Conservation (phyloP, 2,329 filamentous ascomycete genomes). For the Geoglossum cookeanum region DNA sequence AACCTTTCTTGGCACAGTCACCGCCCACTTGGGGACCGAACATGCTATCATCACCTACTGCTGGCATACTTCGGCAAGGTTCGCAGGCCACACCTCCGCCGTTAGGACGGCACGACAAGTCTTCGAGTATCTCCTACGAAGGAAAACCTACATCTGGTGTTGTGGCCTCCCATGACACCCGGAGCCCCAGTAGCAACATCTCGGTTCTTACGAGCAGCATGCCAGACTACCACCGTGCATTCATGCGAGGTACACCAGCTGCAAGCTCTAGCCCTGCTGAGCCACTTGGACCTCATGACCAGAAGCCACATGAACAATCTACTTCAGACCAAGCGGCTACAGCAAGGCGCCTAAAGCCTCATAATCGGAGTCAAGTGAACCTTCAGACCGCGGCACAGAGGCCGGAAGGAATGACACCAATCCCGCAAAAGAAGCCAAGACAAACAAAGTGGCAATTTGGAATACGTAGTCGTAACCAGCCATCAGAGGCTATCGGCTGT, state of each 20-base stretch:
- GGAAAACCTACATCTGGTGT: background rate
- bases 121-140: background rate
- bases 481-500: slow-evolving; percentile 82
- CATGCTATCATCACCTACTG: slow-evolving; percentile 14
- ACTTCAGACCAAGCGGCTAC: slow-evolving; percentile 66
- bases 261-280: slow-evolving; percentile 29
- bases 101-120: slow-evolving; percentile 14
- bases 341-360: slow-evolving; percentile 64
- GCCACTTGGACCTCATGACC: slow-evolving; percentile 26
- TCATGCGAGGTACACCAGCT: slow-evolving; percentile 53
- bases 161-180: slow-evolving; percentile 12
- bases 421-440: slow-evolving; percentile 50
- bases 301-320: slow-evolving; percentile 27
- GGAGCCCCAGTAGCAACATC: slow-evolving; percentile 49
- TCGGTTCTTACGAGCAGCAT: slow-evolving; percentile 82
- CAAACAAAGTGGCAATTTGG: slow-evolving; percentile 95
- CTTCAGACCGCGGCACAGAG: slow-evolving; percentile 43
- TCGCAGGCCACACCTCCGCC: slow-evolving; percentile 15
- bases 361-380: slow-evolving; percentile 51
- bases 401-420: slow-evolving; percentile 34
- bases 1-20: slow-evolving; percentile 35
- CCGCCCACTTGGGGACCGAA: slow-evolving; percentile 31
- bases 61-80: slow-evolving; percentile 5
- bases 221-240: slow-evolving; percentile 76
- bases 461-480: slow-evolving; percentile 82